Evolutionary conservation across 1,284 basidiomycete genomes (phyloP), one percentile per base, ranked within the genome.

Genomic region (Fomitopsis pinicola): DNA sequence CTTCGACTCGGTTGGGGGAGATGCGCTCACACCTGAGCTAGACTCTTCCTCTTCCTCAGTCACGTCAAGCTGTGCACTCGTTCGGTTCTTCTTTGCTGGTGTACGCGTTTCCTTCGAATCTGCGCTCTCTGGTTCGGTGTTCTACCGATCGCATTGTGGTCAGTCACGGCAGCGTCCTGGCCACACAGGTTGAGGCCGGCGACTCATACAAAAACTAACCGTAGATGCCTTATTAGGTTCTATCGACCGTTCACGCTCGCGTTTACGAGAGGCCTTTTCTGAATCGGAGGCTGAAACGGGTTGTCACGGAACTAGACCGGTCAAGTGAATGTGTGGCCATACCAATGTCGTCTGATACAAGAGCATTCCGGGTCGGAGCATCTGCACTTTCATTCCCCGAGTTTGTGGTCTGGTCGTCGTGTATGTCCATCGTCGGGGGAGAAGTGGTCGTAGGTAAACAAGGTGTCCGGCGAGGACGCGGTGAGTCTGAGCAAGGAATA

Each of bases 51-150:
- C 86, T 71, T 90, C 87, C 62, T 86, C 82, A 38, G 87, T 85
- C 36, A 82, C 70, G 63, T 82, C 86, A 54, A 91, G 77, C 28
- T 81, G 75, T 9, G 82, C 67, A 44, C 68, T 71, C 19, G 69
- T 77, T 56, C 86, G 79, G 68, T 91, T 91, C 80, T 89, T 91
- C 81, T 91, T 91, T 36, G 84, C 81, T 2, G 86, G 86, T 14
- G 82, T 79, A 28, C 78, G 79, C 50, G 77, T 75, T 60, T 78
- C 77, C 68, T 81, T 81, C 63, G 76, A 72, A 60, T 69, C 68
- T 5, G 59, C 44, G 58, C 54, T 48, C 40, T 64, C 50, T 22
- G 58, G 17, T 68, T 69, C 80, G 66, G 72, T 67, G 57, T 86
- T 82, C 84, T 88, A 69, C 36, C 30, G 38, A 61, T 58, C 17